These are phyloP conservation scores for Huntiella bhutanensis DNA, from an alignment of 2,329 filamentous ascomycete species.

Conservation along the genomic window DNA sequence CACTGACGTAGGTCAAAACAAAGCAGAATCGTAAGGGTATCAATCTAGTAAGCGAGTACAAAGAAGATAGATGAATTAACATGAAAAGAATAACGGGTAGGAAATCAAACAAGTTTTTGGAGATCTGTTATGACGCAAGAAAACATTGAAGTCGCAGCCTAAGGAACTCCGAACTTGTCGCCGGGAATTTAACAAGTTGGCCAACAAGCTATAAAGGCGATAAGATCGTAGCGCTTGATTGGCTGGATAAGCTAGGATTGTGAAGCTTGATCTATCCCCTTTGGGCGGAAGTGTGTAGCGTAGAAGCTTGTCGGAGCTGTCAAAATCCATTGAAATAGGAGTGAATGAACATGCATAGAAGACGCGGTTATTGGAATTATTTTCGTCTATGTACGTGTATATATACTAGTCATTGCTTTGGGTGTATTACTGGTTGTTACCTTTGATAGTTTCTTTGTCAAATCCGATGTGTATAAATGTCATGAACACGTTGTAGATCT, in stretches of 20 bases:
- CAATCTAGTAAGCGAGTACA: background rate
- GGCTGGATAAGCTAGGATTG: slow-evolving; percentile 4
- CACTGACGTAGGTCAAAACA: background rate
- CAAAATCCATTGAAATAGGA: too few species aligned
- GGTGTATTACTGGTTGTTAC: too few species aligned
- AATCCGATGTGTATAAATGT: background rate
- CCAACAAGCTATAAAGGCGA: slow-evolving; percentile 4
- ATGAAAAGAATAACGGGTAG: background rate
- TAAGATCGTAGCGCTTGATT: slow-evolving; percentile 1
- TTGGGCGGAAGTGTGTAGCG: background rate
- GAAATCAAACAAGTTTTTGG: background rate
- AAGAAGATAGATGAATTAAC: background rate
- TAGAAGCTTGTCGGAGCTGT: background rate
- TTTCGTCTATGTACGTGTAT: background rate
- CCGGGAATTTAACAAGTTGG: background rate
- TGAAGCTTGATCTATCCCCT: background rate
- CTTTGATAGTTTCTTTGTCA: background rate
- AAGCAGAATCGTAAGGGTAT: background rate
- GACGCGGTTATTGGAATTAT: too few species aligned
- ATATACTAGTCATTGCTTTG: background rate
- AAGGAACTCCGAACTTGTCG: too few species aligned
- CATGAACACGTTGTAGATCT: background rate
- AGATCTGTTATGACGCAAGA: background rate
- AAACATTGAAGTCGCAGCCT: background rate
- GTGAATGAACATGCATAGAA: too few species aligned